phyloP scores from a whole-genome alignment of 2,329 filamentous ascomycete genomes.

The Lachnellula willkommii region DNA sequence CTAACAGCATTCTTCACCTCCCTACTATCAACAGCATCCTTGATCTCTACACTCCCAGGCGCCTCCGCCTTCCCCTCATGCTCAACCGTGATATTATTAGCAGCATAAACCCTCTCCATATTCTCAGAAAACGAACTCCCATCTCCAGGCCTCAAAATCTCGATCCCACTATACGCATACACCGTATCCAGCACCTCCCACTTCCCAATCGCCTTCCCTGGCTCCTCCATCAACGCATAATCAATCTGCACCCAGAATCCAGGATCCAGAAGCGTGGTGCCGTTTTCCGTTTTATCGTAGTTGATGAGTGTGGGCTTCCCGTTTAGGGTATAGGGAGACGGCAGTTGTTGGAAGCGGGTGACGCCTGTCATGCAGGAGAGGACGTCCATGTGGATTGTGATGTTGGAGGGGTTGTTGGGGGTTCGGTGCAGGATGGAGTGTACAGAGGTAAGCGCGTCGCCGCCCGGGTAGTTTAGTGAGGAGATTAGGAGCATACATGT shows the following conservation, averaged over 20 bases:
- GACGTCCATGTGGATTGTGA: conserved; percentile 58
- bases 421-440: conserved; percentile 33
- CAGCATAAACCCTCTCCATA: conserved; percentile 21
- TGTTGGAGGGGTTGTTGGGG: conserved; percentile 18
- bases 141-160: conserved; percentile 48
- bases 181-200: conserved; percentile 56
- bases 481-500: conserved; percentile 69
- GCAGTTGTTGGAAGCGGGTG: conserved; percentile 53
- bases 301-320: conserved; percentile 23
- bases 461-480: conserved; percentile 89
- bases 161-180: conserved; percentile 53
- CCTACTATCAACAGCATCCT: conserved; percentile 21
- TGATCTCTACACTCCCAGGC: conserved; percentile 15
- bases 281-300: conserved; percentile 61
- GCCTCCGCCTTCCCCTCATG: conserved; percentile 8
- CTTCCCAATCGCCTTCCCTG: conserved; percentile 41
- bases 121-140: conserved; percentile 18
- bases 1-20: conserved; percentile 14
- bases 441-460: conserved; percentile 62
- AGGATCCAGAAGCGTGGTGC: conserved; percentile 38
- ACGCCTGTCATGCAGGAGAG: conserved; percentile 67
- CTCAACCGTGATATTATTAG: conserved; percentile 21
- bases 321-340: conserved; percentile 9
- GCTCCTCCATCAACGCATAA: conserved; percentile 55
- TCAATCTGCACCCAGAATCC: conserved; percentile 60